phyloP scores from a whole-genome alignment of 2,329 filamentous ascomycete genomes.

The Xylaria hypoxylon region DNA sequence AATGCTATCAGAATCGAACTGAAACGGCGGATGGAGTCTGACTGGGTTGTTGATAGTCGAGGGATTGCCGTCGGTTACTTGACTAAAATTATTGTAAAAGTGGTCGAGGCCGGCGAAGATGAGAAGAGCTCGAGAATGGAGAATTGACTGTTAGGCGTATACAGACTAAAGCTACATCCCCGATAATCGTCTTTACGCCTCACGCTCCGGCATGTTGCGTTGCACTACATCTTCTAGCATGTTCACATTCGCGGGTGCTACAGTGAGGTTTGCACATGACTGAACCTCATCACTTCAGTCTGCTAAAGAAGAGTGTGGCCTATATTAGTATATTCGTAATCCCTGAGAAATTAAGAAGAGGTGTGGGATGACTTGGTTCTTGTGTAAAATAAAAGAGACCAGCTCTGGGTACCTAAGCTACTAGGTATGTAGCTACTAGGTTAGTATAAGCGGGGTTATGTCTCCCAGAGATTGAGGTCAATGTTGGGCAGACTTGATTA shows the following conservation, averaged over 20 bases:
- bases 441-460: no score
- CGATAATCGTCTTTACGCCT: not conserved
- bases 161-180: not conserved
- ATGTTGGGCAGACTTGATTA: no score
- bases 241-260: not conserved
- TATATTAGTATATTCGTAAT: no score
- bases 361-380: no score
- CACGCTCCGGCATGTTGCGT: not conserved
- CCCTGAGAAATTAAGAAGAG: no score
- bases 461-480: no score
- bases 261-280: no score
- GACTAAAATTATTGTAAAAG: conserved; percentile 18
- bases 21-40: not conserved
- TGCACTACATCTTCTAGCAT: not conserved
- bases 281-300: no score
- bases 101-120: conserved; percentile 1
- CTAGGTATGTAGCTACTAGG: no score
- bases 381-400: no score
- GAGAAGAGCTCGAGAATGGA: not conserved
- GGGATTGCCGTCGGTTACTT: not conserved
- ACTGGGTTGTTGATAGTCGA: not conserved
- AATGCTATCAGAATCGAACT: conserved; percentile 24
- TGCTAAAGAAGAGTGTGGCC: no score
- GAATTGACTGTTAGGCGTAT: not conserved
- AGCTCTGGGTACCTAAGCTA: no score